Base-by-base conservation (phyloP, 1,284 basidiomycete species). In the Puccinia triticina region DNA sequence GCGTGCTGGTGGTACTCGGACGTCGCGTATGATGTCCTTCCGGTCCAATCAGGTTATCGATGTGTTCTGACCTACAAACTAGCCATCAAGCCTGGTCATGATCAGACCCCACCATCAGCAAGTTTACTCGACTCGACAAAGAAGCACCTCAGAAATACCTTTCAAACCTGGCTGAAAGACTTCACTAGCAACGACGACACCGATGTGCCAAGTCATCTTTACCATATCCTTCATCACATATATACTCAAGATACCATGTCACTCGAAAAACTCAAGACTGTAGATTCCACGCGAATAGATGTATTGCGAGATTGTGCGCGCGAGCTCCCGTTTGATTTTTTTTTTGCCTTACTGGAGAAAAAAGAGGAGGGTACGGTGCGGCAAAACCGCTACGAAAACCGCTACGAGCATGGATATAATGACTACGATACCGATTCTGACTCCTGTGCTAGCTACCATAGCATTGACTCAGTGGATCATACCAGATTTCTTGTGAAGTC, bases 1-100 rank as follows among this genome's bases (percentile, higher is more conserved):
- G 53, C 83, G 2, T 71, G 59, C 14, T n/a, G n/a, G n/a, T 84
- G 83, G 83, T 84, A 82, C 79, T 75, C 83, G 32, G 83, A 84
- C 59, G 67, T 83, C 26, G 69, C 55, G 14, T 78, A 83, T 43
- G 83, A 84, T 61, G 83, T 84, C 59, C 46, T 69, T 16, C 83
- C 78, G 8, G 83, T 83, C 71, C 57, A 37, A 18, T 57, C 43
- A 2, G 83, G 83, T 10, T 59, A 82, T 26, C 83, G 83, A 34
- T 37, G 82, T 1, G 71, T 64, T 21, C 16, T 83, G 37, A 66
- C 81, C 1, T 83, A 83, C 72, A 75, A 83, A 37, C 46, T 83
- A 21, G 53, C 53, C 53, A 55, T 55, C 53, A 55, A 21, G 18
- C 23, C 53, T 8, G 53, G 53, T 55, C 53, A 55, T 21, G n/a